These are phyloP conservation scores for Debaryomyces udenii DNA, from an alignment of 1,139 yeast species.

Conservation along the genomic window DNA sequence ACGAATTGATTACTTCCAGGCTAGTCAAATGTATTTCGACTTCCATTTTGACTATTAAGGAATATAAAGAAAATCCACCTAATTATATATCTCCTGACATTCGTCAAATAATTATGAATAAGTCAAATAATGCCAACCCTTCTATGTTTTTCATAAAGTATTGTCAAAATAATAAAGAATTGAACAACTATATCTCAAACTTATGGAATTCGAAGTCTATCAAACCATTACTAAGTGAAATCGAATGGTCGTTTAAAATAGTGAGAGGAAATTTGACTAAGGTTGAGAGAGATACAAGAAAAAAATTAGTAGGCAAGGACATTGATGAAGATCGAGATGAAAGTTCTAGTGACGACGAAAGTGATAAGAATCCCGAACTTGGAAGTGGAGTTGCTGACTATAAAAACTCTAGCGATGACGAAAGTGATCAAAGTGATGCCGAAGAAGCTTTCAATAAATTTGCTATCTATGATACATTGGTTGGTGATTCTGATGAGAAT, in stretches of 20 bases:
- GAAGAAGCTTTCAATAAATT: slow-evolving; percentile 29
- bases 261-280: slow-evolving; percentile 61
- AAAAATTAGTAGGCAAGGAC: slow-evolving; percentile 29
- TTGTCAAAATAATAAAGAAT: slow-evolving; percentile 43
- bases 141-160: slow-evolving; percentile 50
- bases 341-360: slow-evolving; percentile 18
- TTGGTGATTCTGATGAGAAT: slow-evolving; percentile 61
- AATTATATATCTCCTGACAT: slow-evolving; percentile 32
- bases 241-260: slow-evolving; percentile 61
- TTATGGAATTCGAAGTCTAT: slow-evolving; percentile 61
- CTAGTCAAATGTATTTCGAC: slow-evolving; percentile 32
- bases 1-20: slow-evolving; percentile 35
- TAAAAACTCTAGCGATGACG: slow-evolving; percentile 10
- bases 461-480: slow-evolving; percentile 53
- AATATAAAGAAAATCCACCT: slow-evolving; percentile 35
- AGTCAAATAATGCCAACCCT: slow-evolving; percentile 41
- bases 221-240: slow-evolving; percentile 47
- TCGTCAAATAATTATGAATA: slow-evolving; percentile 28
- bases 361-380: slow-evolving; percentile 21
- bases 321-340: slow-evolving; percentile 18
- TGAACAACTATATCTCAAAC: slow-evolving; percentile 55
- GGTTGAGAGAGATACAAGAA: slow-evolving; percentile 40
- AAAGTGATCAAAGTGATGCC: slow-evolving; percentile 16
- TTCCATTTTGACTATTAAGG: slow-evolving; percentile 30
- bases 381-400: slow-evolving; percentile 18